Conservation (phyloP, 805 yeast genomes). For the Zygosaccharomyces lentus region DNA sequence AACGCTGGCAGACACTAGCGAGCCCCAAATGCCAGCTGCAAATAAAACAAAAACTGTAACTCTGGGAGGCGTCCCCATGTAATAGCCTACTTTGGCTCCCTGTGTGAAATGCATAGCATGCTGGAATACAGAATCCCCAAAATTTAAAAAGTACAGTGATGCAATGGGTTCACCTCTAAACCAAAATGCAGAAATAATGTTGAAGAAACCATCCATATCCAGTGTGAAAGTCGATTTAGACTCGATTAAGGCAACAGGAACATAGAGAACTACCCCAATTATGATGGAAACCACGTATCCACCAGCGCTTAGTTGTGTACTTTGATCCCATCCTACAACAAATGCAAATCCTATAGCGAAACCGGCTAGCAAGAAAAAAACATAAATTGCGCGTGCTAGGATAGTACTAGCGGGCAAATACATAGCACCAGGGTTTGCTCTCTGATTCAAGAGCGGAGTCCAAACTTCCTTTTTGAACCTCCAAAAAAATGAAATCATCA, state of each 20-base stretch:
- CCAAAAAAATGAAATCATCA: slow-evolving; percentile 49
- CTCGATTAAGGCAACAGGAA: slow-evolving; percentile 59
- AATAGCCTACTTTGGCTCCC: slow-evolving; percentile 62
- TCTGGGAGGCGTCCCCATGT: slow-evolving; percentile 59
- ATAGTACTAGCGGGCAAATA: not conserved
- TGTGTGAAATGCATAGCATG: slow-evolving; percentile 53
- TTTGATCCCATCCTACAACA: slow-evolving; percentile 39
- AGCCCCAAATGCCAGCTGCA: slow-evolving; percentile 43
- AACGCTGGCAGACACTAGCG: slow-evolving; percentile 42
- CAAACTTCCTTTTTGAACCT: slow-evolving; percentile 52
- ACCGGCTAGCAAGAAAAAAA: slow-evolving; percentile 41
- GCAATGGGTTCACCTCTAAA: slow-evolving; percentile 60
- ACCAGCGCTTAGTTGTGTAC: slow-evolving; percentile 43
- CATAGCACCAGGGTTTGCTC: slow-evolving; percentile 63
- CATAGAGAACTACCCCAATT: slow-evolving; percentile 48
- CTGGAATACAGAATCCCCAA: slow-evolving; percentile 49
- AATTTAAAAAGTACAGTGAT: slow-evolving; percentile 53
- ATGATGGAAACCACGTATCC: slow-evolving; percentile 54
- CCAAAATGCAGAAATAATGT: slow-evolving; percentile 60
- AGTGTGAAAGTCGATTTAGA: slow-evolving; percentile 58
- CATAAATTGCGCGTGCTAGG: slow-evolving; percentile 35
- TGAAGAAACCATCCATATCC: slow-evolving; percentile 59
- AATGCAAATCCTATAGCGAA: slow-evolving; percentile 42
- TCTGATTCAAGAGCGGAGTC: slow-evolving; percentile 35
- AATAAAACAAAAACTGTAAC: slow-evolving; percentile 52